phyloP scores from a whole-genome alignment of 2,329 filamentous ascomycete species.

The Alternaria longipes region DNA sequence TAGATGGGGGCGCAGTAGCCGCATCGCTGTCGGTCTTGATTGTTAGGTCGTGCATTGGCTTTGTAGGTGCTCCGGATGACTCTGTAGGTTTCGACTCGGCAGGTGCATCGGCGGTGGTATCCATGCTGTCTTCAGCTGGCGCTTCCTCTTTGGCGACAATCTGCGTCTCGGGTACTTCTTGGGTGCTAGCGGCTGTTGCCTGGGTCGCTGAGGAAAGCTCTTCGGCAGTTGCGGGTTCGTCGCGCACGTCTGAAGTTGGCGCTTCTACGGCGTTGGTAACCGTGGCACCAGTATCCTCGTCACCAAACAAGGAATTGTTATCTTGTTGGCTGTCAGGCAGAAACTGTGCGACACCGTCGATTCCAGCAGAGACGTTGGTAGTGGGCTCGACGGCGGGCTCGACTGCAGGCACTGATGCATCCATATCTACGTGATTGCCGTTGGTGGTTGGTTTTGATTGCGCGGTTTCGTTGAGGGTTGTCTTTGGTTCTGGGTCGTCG shows the following conservation, averaged over 20 bases:
- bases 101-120: constrained; percentile 31
- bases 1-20: constrained; percentile 20
- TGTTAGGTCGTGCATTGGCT: constrained; percentile 46
- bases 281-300: constrained; percentile 38
- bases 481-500: constrained; percentile 39
- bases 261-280: constrained; percentile 54
- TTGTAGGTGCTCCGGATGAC: constrained; percentile 37
- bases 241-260: constrained; percentile 48
- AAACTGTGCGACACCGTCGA: constrained; percentile 55
- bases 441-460: constrained; percentile 41
- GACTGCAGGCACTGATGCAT: constrained; percentile 34
- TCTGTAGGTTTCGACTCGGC: constrained; percentile 23
- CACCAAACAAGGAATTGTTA: constrained; percentile 52
- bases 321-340: constrained; percentile 53
- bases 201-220: constrained; percentile 27
- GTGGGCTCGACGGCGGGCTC: constrained; percentile 50
- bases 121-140: constrained; percentile 38
- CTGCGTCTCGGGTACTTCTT: constrained; percentile 45
- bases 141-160: constrained; percentile 24
- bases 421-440: constrained; percentile 39
- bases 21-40: constrained; percentile 36
- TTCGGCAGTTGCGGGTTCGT: constrained; percentile 32
- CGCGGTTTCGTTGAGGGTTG: constrained; percentile 30
- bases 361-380: constrained; percentile 55
- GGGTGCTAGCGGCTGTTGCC: constrained; percentile 36